These are phyloP conservation scores for Stenocarpella maydis DNA, from an alignment of 2,329 filamentous ascomycete species.

Conservation along the genomic window DNA sequence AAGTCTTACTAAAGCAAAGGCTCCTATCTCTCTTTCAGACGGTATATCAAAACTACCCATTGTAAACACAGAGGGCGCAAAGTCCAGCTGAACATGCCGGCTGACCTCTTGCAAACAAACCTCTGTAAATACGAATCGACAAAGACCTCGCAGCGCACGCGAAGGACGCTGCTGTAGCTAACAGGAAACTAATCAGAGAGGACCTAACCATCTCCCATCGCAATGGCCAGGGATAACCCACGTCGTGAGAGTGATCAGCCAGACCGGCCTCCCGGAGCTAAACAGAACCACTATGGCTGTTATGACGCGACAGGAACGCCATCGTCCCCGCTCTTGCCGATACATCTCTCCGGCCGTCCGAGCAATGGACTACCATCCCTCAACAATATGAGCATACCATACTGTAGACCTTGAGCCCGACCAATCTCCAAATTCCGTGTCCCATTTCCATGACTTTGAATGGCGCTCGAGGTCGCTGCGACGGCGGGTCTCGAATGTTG, in stretches of 20 bases:
- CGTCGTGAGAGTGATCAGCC: neutral
- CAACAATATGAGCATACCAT: neutral
- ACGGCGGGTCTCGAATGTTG: neutral
- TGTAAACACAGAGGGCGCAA: too few relatives aligned
- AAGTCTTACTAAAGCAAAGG: too few relatives aligned
- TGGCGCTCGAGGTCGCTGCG: neutral
- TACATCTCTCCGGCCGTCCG: neutral
- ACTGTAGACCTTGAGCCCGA: neutral
- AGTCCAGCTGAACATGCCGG: too few relatives aligned
- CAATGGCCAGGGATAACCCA: neutral
- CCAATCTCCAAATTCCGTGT: neutral
- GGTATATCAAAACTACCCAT: too few relatives aligned
- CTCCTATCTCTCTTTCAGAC: too few relatives aligned
- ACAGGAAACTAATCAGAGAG: neutral
- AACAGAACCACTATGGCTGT: neutral
- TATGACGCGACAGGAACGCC: neutral
- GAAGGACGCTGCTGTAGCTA: neutral
- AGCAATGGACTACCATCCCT: neutral
- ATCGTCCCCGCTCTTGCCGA: neutral
- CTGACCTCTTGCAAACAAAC: too few relatives aligned
- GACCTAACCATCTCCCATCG: neutral
- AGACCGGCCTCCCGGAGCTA: neutral
- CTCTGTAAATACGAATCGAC: too few relatives aligned
- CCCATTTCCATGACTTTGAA: neutral
- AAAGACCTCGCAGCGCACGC: too few relatives aligned